These are phyloP conservation scores for Didymella pomorum DNA, from an alignment of 2,329 filamentous ascomycete species.

Conservation along the genomic window DNA sequence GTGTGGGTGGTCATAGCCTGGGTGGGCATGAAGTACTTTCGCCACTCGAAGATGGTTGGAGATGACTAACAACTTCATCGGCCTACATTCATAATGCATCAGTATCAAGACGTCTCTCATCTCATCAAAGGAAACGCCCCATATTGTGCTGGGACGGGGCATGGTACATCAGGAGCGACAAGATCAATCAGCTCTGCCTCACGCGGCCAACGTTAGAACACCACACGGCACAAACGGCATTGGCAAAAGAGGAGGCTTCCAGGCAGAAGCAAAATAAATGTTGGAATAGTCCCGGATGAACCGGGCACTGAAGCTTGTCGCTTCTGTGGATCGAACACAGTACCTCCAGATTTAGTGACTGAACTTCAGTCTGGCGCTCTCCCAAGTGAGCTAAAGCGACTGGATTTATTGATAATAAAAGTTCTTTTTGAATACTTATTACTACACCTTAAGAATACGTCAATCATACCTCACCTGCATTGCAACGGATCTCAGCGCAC, in stretches of 20 bases:
- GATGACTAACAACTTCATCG: conserved; percentile 53
- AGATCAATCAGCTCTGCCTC: background rate
- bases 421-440: no score
- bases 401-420: conserved; percentile 19
- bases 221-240: background rate
- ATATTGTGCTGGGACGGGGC: background rate
- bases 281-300: conserved; percentile 12
- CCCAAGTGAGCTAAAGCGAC: conserved; percentile 45
- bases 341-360: conserved; percentile 44
- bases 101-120: background rate
- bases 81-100: background rate
- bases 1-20: conserved; percentile 97
- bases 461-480: no score
- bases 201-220: background rate
- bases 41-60: conserved; percentile 88
- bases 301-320: conserved; percentile 25
- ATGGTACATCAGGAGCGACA: background rate
- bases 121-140: background rate
- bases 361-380: conserved; percentile 46
- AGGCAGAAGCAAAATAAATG: background rate
- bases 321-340: conserved; percentile 27
- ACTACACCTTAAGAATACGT: no score
- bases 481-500: background rate
- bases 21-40: conserved; percentile 99
- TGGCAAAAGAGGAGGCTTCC: background rate